Conservation (phyloP, 768 basidiomycete species). For the Trametes elegans region DNA sequence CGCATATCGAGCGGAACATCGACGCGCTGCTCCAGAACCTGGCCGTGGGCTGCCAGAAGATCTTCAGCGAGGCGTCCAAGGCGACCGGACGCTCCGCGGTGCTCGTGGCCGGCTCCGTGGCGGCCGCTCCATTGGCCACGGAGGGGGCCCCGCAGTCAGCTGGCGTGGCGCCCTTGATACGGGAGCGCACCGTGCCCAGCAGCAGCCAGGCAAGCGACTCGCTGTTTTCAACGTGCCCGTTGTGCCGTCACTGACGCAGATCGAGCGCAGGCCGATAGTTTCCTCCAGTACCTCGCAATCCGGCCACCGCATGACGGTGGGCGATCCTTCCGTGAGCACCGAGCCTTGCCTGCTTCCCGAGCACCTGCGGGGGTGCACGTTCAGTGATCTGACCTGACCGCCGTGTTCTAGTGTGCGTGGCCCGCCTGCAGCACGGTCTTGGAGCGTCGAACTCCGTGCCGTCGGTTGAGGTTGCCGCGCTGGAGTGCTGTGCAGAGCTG, state of each 20-base stretch:
- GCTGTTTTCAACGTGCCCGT: slow-evolving; percentile 16
- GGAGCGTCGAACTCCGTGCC: slow-evolving; percentile 37
- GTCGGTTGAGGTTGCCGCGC: slow-evolving; percentile 45
- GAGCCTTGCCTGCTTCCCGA: slow-evolving; percentile 15
- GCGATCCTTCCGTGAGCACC: slow-evolving; percentile 46
- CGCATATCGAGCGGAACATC: slow-evolving; percentile 65
- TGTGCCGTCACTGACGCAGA: slow-evolving; percentile 12
- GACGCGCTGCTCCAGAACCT: slow-evolving; percentile 62
- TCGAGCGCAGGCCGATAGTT: slow-evolving; percentile 23
- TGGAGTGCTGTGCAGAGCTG: slow-evolving; percentile 52
- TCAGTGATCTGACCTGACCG: slow-evolving; percentile 8
- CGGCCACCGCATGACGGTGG: slow-evolving; percentile 35
- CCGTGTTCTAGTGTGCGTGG: slow-evolving; percentile 49
- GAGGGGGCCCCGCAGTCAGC: slow-evolving; percentile 6
- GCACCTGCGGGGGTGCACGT: background rate
- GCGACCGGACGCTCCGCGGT: slow-evolving; percentile 61
- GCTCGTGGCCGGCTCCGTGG: slow-evolving; percentile 13
- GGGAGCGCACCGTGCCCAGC: slow-evolving; percentile 50
- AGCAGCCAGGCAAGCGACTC: slow-evolving; percentile 48
- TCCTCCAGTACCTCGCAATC: slow-evolving; percentile 53
- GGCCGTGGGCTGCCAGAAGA: slow-evolving; percentile 53
- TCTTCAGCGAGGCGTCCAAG: slow-evolving; percentile 61
- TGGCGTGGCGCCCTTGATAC: slow-evolving; percentile 33
- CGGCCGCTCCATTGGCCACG: background rate
- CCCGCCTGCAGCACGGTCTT: slow-evolving; percentile 49